Evolutionary conservation across 2,329 filamentous ascomycete species (phyloP), one percentile per base, ranked within the genome.

Genomic region (Xenosphaeropsis pyriputrescens): DNA sequence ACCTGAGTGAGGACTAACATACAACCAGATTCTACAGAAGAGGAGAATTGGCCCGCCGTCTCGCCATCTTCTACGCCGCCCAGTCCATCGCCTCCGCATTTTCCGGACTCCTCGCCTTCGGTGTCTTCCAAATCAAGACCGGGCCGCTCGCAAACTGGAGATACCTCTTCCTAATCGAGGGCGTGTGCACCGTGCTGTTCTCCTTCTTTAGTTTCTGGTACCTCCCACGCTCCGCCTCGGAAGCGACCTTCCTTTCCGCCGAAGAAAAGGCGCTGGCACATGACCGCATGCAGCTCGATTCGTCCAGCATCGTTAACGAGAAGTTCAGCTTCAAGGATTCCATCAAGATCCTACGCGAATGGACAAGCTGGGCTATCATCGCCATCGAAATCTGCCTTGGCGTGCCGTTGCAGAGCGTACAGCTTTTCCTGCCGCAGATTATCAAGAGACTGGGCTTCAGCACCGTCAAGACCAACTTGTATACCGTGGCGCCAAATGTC

Each of bases 401-500:
- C 17, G 68, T 73, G 6, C 68, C 68, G 6, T 52, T 72, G 16
- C 68, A 72, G 50, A 62, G 59, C 5, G 68, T 72, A 13, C 47
- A 55, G 3, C 57, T 70, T 5, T 70, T 69, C 50, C 48, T 70
- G 40, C 67, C 67, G 0, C 65, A 70, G 46, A 72, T 72, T 44
- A 60, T 70, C 18, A 51, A 57, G 41, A 55, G 65, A 4, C 54
- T 72, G 3, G 59, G 61, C 3, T 63, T 59, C 43, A 53, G 54
- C 34, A 58, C 61, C 3, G 56, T 70, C 47, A 66, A 63, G 52
- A 85, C 81, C 1, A 86, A 88, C 48, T 64, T 88, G 1, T 85
- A 81, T 57, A 86, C 81, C 0, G 80, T 86, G 0, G 82, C 81
- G 0, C 82, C 82, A 2, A 86, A 86, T 49, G 67, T 83, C 32